phyloP scores from a whole-genome alignment of 345 rosid genomes.

The Syzygium oleosum region DNA sequence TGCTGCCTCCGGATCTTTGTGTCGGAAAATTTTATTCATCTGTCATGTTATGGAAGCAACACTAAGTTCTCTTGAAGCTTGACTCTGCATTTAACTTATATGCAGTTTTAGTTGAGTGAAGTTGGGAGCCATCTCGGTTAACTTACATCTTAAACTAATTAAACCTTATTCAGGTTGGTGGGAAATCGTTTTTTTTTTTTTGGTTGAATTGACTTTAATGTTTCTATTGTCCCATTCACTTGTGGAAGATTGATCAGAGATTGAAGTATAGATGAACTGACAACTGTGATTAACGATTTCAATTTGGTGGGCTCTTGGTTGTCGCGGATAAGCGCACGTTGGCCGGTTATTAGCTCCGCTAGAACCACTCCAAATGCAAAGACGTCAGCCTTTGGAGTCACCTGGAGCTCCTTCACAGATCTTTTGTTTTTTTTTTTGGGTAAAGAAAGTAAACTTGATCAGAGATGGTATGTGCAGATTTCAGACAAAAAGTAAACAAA shows the following conservation, averaged over 20 bases:
- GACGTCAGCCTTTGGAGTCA: slow-evolving; percentile 53
- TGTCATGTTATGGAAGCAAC: not conserved
- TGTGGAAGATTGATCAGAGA: not conserved
- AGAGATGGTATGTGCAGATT: not conserved
- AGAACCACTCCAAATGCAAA: slow-evolving; percentile 63
- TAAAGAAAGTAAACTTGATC: not conserved
- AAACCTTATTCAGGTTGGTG: not conserved
- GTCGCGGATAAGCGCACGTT: slow-evolving; percentile 47
- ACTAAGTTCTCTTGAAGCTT: not conserved
- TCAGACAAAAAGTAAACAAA: not conserved
- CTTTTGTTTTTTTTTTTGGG: slow-evolving; percentile 8
- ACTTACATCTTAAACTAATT: not conserved
- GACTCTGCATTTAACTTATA: not conserved
- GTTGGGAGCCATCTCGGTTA: not conserved
- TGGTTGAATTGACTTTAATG: not conserved
- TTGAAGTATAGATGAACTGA: slow-evolving; percentile 9
- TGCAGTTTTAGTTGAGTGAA: not conserved
- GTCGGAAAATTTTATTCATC: slow-evolving; percentile 32
- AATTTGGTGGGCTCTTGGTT: slow-evolving; percentile 29
- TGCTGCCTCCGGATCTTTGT: slow-evolving; percentile 29
- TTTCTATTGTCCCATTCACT: not conserved
- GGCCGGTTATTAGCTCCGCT: slow-evolving; percentile 61
- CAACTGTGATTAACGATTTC: slow-evolving; percentile 40
- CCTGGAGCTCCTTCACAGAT: slow-evolving; percentile 60
- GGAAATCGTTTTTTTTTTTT: not conserved